These are phyloP conservation scores for Rhodamnia argentea DNA, from an alignment of 345 rosid species.

Conservation along the genomic window DNA sequence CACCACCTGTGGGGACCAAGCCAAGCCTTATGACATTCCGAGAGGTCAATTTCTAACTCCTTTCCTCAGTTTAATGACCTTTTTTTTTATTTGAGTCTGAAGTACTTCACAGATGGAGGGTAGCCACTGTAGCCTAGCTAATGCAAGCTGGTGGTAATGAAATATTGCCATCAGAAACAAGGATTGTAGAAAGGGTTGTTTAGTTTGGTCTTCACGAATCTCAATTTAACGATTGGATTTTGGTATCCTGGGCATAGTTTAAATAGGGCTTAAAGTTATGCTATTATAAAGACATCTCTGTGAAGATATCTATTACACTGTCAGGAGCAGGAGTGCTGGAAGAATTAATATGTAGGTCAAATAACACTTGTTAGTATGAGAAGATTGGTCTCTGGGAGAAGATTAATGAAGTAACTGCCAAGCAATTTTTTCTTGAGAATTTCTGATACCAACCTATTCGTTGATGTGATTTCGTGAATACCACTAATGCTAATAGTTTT, in stretches of 20 bases:
- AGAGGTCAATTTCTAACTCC: slow-evolving; percentile 40
- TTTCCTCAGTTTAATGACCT: background rate
- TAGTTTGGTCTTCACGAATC: background rate
- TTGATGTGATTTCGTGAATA: background rate
- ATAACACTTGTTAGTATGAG: background rate
- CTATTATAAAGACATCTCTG: background rate
- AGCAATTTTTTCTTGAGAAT: background rate
- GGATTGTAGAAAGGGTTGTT: background rate
- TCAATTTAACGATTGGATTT: background rate
- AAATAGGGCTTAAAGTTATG: background rate
- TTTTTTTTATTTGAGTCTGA: background rate
- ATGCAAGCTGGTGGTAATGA: background rate
- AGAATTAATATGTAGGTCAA: background rate
- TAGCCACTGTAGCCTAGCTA: background rate
- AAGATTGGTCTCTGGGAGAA: background rate
- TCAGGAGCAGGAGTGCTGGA: background rate
- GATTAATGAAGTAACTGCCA: background rate
- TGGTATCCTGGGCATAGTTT: background rate
- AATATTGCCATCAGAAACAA: background rate
- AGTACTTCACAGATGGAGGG: background rate
- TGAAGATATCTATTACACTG: background rate
- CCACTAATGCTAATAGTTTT: background rate
- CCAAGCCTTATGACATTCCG: slow-evolving; percentile 94
- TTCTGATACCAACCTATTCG: background rate
- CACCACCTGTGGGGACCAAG: slow-evolving; percentile 84